Evolutionary conservation across 495 filamentous ascomycete species (phyloP).

Genomic region (Aspergillus egyptiacus): DNA sequence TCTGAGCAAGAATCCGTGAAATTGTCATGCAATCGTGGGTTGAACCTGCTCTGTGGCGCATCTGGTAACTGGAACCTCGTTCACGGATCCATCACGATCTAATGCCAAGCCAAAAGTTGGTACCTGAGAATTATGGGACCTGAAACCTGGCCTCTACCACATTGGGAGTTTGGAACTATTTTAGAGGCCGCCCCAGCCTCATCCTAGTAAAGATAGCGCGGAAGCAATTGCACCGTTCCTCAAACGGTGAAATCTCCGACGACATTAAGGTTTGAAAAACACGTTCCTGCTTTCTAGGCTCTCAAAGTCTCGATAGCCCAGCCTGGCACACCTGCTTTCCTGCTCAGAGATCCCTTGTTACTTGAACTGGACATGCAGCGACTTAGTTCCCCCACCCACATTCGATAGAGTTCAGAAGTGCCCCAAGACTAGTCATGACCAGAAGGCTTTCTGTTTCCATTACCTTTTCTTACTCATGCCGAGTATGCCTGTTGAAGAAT

Average conservation of each 20-base stretch:
- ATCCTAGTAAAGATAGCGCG: conserved; percentile 6
- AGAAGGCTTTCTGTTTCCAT: not conserved
- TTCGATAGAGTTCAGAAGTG: not conserved
- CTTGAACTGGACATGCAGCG: conserved; percentile 3
- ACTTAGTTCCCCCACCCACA: not conserved
- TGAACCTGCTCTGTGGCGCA: not conserved
- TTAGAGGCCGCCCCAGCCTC: conserved; percentile 12
- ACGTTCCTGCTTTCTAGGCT: too few relatives aligned
- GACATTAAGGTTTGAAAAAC: conserved; percentile 16
- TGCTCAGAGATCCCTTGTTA: not conserved
- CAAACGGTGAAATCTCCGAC: conserved; percentile 20
- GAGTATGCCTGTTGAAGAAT: not conserved
- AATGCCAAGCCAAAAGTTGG: conserved; percentile 5
- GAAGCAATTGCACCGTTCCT: conserved; percentile 15
- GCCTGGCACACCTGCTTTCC: not conserved
- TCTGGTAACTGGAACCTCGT: not conserved
- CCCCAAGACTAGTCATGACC: conserved; percentile 2
- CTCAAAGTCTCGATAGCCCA: too few relatives aligned
- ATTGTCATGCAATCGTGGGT: not conserved
- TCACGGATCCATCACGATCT: not conserved
- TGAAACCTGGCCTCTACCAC: conserved; percentile 12
- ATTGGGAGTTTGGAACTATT: conserved; percentile 2
- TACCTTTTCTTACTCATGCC: not conserved
- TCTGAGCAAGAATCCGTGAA: not conserved
- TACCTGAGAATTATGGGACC: conserved; percentile 7